Base-by-base conservation (phyloP, 1,139 yeast genomes). In the Hemisphaericaspora xylofermentans region DNA sequence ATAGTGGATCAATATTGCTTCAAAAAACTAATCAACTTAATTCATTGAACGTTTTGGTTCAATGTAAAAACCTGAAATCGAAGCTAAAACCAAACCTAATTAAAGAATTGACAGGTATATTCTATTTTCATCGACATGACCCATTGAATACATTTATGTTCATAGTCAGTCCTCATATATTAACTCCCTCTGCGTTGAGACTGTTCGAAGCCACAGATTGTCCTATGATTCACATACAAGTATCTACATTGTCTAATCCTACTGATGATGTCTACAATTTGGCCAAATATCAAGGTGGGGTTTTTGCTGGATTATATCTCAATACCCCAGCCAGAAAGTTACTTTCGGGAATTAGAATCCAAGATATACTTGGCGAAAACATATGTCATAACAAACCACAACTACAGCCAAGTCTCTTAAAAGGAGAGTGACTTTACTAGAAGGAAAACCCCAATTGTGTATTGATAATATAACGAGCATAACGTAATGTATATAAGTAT, bases 31-130 rank as follows among this genome's bases (percentile, higher is more conserved):
- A 26, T 12, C 21, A 36, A n/a, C 43, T 47, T 15, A 43, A 49
- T 15, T 70, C 66, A 41, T 57, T 68, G 6, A 51, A 57, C 58
- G 54, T 70, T 46, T 50, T 81, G 38, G 79, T 80, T 0, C 89
- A 83, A 53, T 83, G 89, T 54, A 83, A 83, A 48, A 71, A 70
- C 45, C 62, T 67, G 39, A 58, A 65, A 14, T 64, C 59, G 16
- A 71, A 76, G 54, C 69, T 81, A 14, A 63, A 71, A 7, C 82
- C 85, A 2, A 63, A 65, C 38, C 71, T 74, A 24, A 64, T 83
- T 5, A 64, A 88, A 33, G 88, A 82, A 48, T 56, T 82, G 30
- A 68, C 77, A 0, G 88, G 88, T 0, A 72, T 78, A 6, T 75
- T 74, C 48, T 61, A 69, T 36, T 74, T 64, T 42, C 73, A 75